Percentiles rank a stretch among this genome's conserved stretches.
Conservation (phyloP, 257 asterid genomes). For the Primulina huaijiensis region DNA sequence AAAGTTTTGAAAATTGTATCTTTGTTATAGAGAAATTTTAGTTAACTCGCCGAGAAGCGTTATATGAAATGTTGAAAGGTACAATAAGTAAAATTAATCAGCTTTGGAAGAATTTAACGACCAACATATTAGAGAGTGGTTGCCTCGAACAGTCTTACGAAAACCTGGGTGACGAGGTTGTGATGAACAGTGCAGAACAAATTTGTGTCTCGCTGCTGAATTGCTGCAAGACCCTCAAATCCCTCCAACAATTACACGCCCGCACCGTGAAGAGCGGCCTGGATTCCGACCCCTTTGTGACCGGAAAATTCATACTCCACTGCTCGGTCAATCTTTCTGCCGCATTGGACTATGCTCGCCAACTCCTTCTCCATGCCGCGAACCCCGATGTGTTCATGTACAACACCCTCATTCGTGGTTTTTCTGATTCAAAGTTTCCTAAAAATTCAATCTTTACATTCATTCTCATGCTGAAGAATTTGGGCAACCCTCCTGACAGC, state of each 20-base stretch:
- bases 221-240: slow-evolving; percentile 51
- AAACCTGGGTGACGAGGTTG: background rate
- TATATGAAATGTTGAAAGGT: background rate
- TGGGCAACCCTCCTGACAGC: slow-evolving; percentile 48
- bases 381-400: slow-evolving; percentile 80
- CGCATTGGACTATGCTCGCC: slow-evolving; percentile 55
- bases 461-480: slow-evolving; percentile 43
- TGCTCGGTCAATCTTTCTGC: slow-evolving; percentile 54
- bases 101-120: background rate
- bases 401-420: slow-evolving; percentile 83
- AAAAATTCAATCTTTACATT: slow-evolving; percentile 42
- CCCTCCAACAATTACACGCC: slow-evolving; percentile 68
- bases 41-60: background rate
- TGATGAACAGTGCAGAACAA: slow-evolving; percentile 44
- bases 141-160: background rate
- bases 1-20: too few species aligned
- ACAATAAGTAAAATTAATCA: too few species aligned
- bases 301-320: slow-evolving; percentile 69
- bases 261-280: slow-evolving; percentile 49
- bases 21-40: too few species aligned
- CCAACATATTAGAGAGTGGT: too few species aligned
- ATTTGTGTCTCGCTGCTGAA: slow-evolving; percentile 41
- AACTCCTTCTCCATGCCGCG: slow-evolving; percentile 42
- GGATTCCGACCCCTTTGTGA: slow-evolving; percentile 51
- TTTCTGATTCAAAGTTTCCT: slow-evolving; percentile 59